Evolutionary conservation across 495 filamentous ascomycete genomes (phyloP).

Genomic region (Aspergillus nanangensis): DNA sequence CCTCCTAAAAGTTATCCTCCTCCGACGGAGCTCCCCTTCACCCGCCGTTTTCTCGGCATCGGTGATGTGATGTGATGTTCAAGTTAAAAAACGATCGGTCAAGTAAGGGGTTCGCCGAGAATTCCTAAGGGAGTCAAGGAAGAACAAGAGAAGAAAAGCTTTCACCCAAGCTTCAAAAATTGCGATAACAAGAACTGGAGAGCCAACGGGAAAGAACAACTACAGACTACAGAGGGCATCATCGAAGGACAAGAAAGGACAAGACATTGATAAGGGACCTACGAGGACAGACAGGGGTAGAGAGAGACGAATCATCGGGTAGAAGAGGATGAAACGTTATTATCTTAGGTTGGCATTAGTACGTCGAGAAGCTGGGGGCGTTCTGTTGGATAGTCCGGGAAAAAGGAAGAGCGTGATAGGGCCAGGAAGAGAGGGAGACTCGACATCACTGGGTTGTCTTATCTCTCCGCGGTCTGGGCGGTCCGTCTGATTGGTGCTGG

Average conservation of each 20-base stretch:
- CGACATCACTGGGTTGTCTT: too few species aligned
- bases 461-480: too few species aligned
- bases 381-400: too few species aligned
- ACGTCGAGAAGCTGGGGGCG: too few species aligned
- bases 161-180: neutral
- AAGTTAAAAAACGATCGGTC: neutral
- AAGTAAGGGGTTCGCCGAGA: slow-evolving; percentile 1
- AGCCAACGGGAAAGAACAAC: neutral
- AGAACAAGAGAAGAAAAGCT: neutral
- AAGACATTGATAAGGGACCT: neutral
- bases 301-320: too few species aligned
- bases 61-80: slow-evolving; percentile 28
- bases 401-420: too few species aligned
- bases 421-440: too few species aligned
- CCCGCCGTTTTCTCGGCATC: slow-evolving; percentile 23
- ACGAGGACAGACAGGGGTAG: too few species aligned
- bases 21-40: neutral
- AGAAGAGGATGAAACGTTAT: too few species aligned
- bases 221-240: neutral
- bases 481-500: too few species aligned
- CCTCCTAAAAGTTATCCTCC: neutral
- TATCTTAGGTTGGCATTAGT: too few species aligned
- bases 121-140: neutral
- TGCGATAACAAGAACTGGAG: neutral
- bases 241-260: too few species aligned